Evolutionary conservation across 352 stramenopile genomes (phyloP).

Genomic region (Globisporangium lucens): DNA sequence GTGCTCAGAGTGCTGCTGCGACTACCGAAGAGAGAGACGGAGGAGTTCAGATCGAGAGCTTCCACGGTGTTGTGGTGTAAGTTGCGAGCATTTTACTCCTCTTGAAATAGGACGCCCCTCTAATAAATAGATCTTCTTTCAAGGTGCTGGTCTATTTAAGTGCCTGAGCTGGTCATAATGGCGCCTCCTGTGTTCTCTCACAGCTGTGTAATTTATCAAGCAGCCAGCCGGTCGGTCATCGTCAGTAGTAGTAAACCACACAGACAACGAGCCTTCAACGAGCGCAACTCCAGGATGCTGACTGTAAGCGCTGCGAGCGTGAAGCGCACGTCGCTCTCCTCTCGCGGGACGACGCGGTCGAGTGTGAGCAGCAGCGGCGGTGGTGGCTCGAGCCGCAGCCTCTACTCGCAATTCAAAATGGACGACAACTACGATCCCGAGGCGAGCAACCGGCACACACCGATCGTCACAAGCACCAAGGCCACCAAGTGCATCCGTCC

Average conservation of each 20-base stretch:
- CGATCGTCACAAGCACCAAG: conserved; percentile 51
- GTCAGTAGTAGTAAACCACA: neutral
- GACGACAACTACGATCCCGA: conserved; percentile 38
- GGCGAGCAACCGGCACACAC: conserved; percentile 23
- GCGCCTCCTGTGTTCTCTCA: neutral
- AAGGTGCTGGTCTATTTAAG: neutral
- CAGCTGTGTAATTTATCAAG: too few species aligned
- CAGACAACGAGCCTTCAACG: neutral
- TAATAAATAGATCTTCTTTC: neutral
- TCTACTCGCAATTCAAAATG: conserved; percentile 50
- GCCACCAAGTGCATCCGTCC: conserved; percentile 58
- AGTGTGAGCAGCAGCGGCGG: conserved; percentile 2
- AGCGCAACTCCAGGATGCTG: conserved; percentile 17
- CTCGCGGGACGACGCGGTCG: conserved; percentile 25
- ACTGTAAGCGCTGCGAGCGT: conserved; percentile 33
- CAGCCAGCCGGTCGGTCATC: neutral
- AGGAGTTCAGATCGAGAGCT: neutral
- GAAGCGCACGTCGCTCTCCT: conserved; percentile 35
- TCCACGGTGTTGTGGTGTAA: neutral
- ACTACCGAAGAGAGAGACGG: neutral
- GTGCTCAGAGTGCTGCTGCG: conserved; percentile 7
- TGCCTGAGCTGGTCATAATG: neutral
- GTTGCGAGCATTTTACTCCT: neutral
- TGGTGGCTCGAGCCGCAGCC: conserved; percentile 13
- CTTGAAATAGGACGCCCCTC: neutral